Base-by-base conservation (phyloP, 805 yeast genomes). In the Ogataea minuta region DNA sequence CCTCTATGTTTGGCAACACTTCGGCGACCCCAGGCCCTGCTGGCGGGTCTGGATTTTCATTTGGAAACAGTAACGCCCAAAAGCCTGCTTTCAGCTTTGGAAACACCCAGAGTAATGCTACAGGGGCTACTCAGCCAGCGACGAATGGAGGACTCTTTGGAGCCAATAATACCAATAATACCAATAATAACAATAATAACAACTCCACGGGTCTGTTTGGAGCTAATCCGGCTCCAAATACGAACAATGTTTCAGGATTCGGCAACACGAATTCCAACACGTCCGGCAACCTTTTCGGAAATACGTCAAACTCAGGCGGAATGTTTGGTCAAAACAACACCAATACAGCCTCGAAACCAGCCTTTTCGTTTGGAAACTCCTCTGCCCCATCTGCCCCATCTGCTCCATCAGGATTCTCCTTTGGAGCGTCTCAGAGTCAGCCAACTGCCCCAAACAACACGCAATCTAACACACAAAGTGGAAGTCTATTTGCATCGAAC, bases 201-300 rank as follows among this genome's bases (percentile, higher is more conserved):
- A 21, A 21, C 14, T 27, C 38, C 16, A 23, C 32, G 6, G 31
- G 32, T 6, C 29, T 33, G 23, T 37, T 37, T 31, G 41, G 41
- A 9, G 21, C 21, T 6, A 32, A 32, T 5, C n/a, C 20, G 23
- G 36, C 28, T 6, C 4, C 13, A 13, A 24, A 15, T 24, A 24
- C 13, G 15, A 32, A 23, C 26, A 23, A 12, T 13, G 23, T 21
- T 4, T 8, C 31, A 13, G 33, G 23, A 10, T 36, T 36, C 23
- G 39, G 39, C 10, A 31, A 7, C 23, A 16, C 31, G 4, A 23
- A 21, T 19, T n/a, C 28, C 12, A 25, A 25, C 9, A 25, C 31
- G 4, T 13, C 31, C 19, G 11, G 9, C 6, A 25, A 25, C 28
- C 47, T 66, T 24, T 57, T 57, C 36, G 62, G 62, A 10, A 51